phyloP scores from a whole-genome alignment of 495 filamentous ascomycete species.

The Neurospora tetraspora region DNA sequence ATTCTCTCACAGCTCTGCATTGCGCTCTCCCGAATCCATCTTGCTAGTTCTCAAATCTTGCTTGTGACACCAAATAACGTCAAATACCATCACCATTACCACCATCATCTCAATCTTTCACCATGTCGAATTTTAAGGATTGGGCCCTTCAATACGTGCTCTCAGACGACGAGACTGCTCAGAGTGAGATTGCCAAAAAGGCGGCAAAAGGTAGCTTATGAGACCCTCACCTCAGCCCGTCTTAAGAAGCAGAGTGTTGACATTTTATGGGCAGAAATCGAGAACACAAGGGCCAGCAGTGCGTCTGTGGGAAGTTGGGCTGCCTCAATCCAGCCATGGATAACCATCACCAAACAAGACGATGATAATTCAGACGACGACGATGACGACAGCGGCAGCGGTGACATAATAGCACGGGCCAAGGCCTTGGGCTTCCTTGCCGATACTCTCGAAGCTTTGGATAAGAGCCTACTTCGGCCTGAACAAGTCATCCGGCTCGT shows the following conservation, averaged over 20 bases:
- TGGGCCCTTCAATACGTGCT: slow-evolving; percentile 40
- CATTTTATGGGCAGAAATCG: slow-evolving; percentile 24
- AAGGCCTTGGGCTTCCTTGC: slow-evolving; percentile 39
- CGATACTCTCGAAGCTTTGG: slow-evolving; percentile 32
- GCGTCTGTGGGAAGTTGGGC: slow-evolving; percentile 37
- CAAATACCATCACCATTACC: background rate
- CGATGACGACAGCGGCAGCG: slow-evolving; percentile 18
- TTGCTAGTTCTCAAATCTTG: background rate
- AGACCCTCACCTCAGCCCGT: background rate
- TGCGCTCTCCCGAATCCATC: background rate
- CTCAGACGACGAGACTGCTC: slow-evolving; percentile 28
- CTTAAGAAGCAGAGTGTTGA: background rate
- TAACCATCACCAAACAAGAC: slow-evolving; percentile 19
- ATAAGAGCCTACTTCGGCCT: slow-evolving; percentile 22
- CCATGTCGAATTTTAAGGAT: slow-evolving; percentile 36
- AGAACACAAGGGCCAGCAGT: slow-evolving; percentile 30
- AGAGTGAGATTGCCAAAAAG: slow-evolving; percentile 25
- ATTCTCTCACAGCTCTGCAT: background rate
- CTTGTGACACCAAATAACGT: background rate
- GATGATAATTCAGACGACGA: slow-evolving; percentile 10
- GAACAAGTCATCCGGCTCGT: slow-evolving; percentile 35
- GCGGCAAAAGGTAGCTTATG: slow-evolving; percentile 27
- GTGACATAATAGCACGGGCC: slow-evolving; percentile 32
- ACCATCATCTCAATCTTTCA: slow-evolving; percentile 1
- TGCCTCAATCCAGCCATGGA: slow-evolving; percentile 38